Evolutionary conservation across 1,284 basidiomycete genomes (phyloP), one percentile per base, ranked within the genome.

Genomic region (Sporisorium sorghi): DNA sequence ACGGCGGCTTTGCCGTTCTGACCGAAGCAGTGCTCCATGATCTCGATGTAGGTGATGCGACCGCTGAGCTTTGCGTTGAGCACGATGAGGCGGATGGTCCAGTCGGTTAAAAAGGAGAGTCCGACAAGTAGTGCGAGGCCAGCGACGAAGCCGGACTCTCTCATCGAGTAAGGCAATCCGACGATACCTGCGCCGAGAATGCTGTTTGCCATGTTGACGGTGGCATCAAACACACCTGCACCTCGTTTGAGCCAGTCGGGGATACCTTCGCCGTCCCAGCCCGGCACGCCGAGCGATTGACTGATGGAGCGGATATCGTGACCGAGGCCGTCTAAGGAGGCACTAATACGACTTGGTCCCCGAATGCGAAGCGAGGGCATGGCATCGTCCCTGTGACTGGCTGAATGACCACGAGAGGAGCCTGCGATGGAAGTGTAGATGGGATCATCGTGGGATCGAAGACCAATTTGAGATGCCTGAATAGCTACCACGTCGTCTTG

Each of bases 31-130:
- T 91, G 91, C 81, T 93, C 88, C 94, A 98, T 97, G 71, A 97
- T 93, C 77, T 93, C 96, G 74, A 97, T 97, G 84, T 99, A 99
- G 1, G 93, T 94, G 72, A 90, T 90, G 53, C 92, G 88, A 0
- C 97, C 96, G 77, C 92, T 93, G 64, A 99, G 87, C 86, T 99
- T 99, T 33, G 94, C 95, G 83, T 98, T 98, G 76, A 95, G 86
- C 3, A 86, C 85, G 57, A 98, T 96, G 33, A 99, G 89, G 14
- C 95, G 91, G 67, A 99, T 98, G 4, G 97, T 99, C 96, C 96
- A 99, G 86, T 98, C 95, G 12, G 96, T 98, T 40, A 97, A 89
- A 24, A 86, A 88, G 46, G 93, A 94, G 14, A 99, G 87, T 8
- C 90, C 85, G 23, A 95, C 87, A 15, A 99, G 88, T 2, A 99